Conservation (phyloP, 2,329 filamentous ascomycete genomes). For the Fusarium mundagurra region DNA sequence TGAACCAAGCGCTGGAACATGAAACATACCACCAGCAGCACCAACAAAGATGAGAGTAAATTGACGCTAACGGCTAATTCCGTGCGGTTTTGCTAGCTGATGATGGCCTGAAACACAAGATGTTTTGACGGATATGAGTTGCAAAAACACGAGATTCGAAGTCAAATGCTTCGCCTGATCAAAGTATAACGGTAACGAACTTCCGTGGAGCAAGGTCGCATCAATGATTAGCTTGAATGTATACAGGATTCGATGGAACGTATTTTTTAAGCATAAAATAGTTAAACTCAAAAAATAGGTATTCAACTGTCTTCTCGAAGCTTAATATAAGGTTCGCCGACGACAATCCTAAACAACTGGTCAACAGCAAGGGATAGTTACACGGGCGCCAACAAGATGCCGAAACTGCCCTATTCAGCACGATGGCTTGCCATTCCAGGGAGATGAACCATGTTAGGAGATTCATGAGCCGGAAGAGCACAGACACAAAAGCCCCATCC, state of each 20-base stretch:
- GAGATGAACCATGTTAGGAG: background rate
- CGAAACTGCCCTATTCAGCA: background rate
- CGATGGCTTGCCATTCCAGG: background rate
- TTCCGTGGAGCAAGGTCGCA: background rate
- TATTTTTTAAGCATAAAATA: background rate
- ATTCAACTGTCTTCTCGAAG: fast-evolving
- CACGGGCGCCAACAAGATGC: background rate
- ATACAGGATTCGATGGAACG: fast-evolving
- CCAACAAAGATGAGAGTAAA: background rate
- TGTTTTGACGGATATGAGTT: background rate
- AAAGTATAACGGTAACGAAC: background rate
- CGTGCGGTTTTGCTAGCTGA: background rate
- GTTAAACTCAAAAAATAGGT: background rate
- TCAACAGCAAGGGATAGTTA: background rate
- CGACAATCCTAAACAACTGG: background rate
- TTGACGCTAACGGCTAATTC: background rate
- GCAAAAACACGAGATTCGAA: background rate
- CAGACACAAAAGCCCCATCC: background rate
- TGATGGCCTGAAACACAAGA: background rate
- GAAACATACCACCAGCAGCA: background rate
- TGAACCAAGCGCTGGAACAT: background rate
- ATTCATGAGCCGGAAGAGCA: background rate
- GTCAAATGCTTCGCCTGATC: too few species aligned
- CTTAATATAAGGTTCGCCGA: background rate
- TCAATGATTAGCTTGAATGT: fast-evolving